Base-by-base conservation (phyloP, 495 filamentous ascomycete genomes). In the Penicillium flavigenum region DNA sequence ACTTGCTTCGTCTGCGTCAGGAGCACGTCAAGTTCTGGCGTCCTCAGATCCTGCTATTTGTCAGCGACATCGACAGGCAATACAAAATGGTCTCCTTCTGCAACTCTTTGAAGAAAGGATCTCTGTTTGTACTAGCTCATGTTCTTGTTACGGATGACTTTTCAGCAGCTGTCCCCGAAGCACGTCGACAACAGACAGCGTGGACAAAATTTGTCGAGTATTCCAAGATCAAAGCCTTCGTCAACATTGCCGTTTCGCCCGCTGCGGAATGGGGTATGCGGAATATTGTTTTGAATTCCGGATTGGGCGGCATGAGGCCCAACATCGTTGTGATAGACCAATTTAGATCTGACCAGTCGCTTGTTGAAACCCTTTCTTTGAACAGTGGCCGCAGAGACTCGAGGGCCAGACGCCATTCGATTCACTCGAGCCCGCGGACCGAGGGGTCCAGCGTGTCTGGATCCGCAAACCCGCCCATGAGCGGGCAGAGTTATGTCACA, bases 1-100 rank as follows among this genome's bases (percentile, higher is more conserved):
- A 96, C 60, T 72, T 96, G 17, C 76, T 96, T 45, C 83, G 91
- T 24, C 77, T 96, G 10, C 86, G 85, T 39, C 89, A 91, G 57
- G 90, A 95, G 57, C 91, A 96, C 63, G 91, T 96, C 69, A 96
- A 96, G 63, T 94, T 92, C 67, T 95, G 90, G 90, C 81, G 90
- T 41, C 90, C 90, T 0, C 91, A 87, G 64, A 93, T 96, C 54
- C 78, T 96, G 42, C 78, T 96, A 0, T 85, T 96, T 46, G 85
- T 95, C 57, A 94, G 90, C 66, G 87, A 92, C 58, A 84, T 92
- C 10, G 81, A 91, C 9, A 80, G 79, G 17, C 88, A 91, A 59
- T 88, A 87, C 39, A 87, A 86, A 41, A 81, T 96, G 56, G 90
- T 96, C 7, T 90, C 93, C 44, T 96, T 96, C 61, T 95, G 91